A percentile compares a stretch with the other conserved stretches of the same genome.
phyloP scores from a whole-genome alignment of 345 rosid species.

The Hibiscus syriacus region DNA sequence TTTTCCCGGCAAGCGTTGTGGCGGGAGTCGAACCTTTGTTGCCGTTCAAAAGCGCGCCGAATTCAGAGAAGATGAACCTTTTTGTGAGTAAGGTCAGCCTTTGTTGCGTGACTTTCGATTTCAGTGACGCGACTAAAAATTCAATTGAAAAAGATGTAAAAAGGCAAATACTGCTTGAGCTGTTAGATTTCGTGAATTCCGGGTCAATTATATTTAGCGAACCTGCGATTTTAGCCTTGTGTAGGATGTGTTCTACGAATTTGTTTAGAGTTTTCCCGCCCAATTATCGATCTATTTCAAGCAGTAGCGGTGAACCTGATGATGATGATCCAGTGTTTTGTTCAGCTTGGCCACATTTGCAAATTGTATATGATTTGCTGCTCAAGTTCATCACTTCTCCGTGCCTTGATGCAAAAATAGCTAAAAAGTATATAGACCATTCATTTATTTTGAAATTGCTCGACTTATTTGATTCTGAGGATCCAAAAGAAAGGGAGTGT shows the following conservation, averaged over 20 bases:
- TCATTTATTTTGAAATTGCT: slow-evolving; percentile 70
- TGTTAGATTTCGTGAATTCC: slow-evolving; percentile 61
- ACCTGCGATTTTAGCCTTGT: slow-evolving; percentile 66
- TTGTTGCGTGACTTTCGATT: slow-evolving; percentile 85
- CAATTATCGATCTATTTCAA: slow-evolving; percentile 35
- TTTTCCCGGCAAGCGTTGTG: slow-evolving; percentile 67
- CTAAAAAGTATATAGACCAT: slow-evolving; percentile 78
- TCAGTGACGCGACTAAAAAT: slow-evolving; percentile 61
- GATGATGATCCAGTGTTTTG: slow-evolving; percentile 72
- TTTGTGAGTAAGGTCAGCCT: slow-evolving; percentile 83
- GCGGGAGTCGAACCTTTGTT: slow-evolving; percentile 81
- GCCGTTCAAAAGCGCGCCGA: slow-evolving; percentile 70
- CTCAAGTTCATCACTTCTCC: slow-evolving; percentile 67
- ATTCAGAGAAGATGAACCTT: slow-evolving; percentile 63
- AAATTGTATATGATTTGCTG: slow-evolving; percentile 71
- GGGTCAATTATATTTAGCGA: slow-evolving; percentile 63
- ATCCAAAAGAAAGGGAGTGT: slow-evolving; percentile 80
- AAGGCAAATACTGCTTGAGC: slow-evolving; percentile 64
- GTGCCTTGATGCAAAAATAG: slow-evolving; percentile 63
- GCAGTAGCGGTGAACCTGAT: slow-evolving; percentile 41
- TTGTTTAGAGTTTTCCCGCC: slow-evolving; percentile 73
- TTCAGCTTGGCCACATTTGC: slow-evolving; percentile 93
- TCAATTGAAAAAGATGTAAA: slow-evolving; percentile 75
- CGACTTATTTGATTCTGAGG: slow-evolving; percentile 75
- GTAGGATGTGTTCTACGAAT: slow-evolving; percentile 85